These are phyloP conservation scores for Verbena officinalis DNA, from an alignment of 257 asterid genomes.

Conservation along the genomic window DNA sequence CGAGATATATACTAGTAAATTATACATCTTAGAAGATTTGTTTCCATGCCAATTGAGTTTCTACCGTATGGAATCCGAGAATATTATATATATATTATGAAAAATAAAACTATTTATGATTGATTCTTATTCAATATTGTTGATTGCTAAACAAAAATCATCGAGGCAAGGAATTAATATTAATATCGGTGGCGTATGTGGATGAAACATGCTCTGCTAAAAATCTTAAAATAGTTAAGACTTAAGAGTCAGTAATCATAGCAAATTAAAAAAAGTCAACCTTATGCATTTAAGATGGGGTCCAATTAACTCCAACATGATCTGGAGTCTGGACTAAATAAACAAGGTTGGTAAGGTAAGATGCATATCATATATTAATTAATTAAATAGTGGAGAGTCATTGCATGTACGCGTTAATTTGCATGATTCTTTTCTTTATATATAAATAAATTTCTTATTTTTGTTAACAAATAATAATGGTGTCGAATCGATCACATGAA, in stretches of 20 bases:
- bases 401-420: constrained; percentile 36
- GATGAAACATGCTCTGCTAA: background rate
- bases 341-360: constrained; percentile 20
- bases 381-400: constrained; percentile 23
- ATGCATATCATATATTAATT: constrained; percentile 2
- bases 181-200: no score
- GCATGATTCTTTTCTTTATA: constrained; percentile 8
- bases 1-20: no score
- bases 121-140: no score
- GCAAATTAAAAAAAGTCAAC: constrained; percentile 22
- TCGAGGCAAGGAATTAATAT: no score
- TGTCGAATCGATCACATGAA: constrained; percentile 17
- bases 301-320: no score
- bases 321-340: background rate
- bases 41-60: no score
- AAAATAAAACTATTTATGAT: no score
- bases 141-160: no score
- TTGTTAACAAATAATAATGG: background rate
- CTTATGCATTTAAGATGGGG: background rate
- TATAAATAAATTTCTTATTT: background rate
- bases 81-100: no score
- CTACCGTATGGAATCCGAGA: no score
- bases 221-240: background rate
- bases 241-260: background rate
- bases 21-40: no score